These are phyloP conservation scores for Cryptococcus sp. DNA, from an alignment of 1,284 basidiomycete species.

Conservation along the genomic window DNA sequence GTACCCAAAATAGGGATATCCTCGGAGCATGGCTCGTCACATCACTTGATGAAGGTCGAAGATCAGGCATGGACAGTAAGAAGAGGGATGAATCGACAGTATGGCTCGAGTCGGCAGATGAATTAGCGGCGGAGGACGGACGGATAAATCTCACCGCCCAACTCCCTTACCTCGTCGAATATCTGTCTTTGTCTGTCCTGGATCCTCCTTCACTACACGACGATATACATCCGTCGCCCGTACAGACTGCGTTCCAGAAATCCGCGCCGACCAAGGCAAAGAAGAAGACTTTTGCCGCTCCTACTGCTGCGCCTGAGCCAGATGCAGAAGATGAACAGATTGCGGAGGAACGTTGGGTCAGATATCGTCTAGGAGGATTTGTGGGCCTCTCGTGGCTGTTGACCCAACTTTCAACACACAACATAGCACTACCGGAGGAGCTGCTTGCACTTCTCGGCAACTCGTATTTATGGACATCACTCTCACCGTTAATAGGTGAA, in stretches of 20 bases:
- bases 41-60: constrained; percentile 41
- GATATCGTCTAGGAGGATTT: constrained; percentile 67
- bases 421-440: constrained; percentile 23
- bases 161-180: constrained; percentile 42
- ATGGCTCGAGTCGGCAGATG: constrained; percentile 12
- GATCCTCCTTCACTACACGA: constrained; percentile 64
- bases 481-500: constrained; percentile 19
- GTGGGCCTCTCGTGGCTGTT: constrained; percentile 60
- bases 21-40: constrained; percentile 69
- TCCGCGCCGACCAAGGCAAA: constrained; percentile 17
- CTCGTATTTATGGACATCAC: constrained; percentile 35
- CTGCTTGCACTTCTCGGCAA: constrained; percentile 27
- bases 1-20: constrained; percentile 65
- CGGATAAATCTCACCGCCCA: constrained; percentile 48
- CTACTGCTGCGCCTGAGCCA: constrained; percentile 7
- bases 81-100: constrained; percentile 27
- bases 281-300: constrained; percentile 7
- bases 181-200: constrained; percentile 53
- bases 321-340: constrained; percentile 18
- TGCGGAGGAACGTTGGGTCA: constrained; percentile 62
- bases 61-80: constrained; percentile 34
- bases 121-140: constrained; percentile 4
- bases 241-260: constrained; percentile 13
- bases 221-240: constrained; percentile 62
- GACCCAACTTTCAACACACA: constrained; percentile 19